phyloP scores from a whole-genome alignment of 1,139 yeast genomes.

The Casaregolazyma lundiana region DNA sequence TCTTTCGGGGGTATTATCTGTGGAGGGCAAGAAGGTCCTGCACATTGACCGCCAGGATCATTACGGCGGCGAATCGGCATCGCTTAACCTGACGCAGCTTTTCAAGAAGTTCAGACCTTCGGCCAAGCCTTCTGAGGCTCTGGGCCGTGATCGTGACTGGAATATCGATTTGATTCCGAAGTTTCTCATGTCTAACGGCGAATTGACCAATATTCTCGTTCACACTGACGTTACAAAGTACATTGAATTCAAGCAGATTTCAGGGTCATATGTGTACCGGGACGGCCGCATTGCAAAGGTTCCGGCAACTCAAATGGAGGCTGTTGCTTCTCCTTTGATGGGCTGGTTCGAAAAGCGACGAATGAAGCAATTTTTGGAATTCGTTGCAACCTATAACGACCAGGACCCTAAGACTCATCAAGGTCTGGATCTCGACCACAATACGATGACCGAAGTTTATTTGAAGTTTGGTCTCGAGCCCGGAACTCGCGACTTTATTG shows the following conservation, averaged over 20 bases:
- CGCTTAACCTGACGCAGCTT: slow-evolving; percentile 51
- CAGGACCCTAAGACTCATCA: slow-evolving; percentile 78
- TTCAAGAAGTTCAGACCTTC: slow-evolving; percentile 42
- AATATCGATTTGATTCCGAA: slow-evolving; percentile 96
- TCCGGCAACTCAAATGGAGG: slow-evolving; percentile 89
- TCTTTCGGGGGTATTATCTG: slow-evolving; percentile 87
- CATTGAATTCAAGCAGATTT: slow-evolving; percentile 91
- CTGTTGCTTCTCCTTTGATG: slow-evolving; percentile 86
- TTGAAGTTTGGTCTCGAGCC: slow-evolving; percentile 85
- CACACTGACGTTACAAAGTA: slow-evolving; percentile 95
- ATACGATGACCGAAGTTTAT: slow-evolving; percentile 90
- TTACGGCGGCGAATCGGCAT: slow-evolving; percentile 81
- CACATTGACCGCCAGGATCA: slow-evolving; percentile 96
- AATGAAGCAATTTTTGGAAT: slow-evolving; percentile 87
- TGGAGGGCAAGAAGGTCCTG: slow-evolving; percentile 93
- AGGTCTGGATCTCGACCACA: slow-evolving; percentile 73
- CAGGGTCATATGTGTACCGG: slow-evolving; percentile 91
- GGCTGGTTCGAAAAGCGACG: slow-evolving; percentile 95
- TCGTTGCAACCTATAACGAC: slow-evolving; percentile 76
- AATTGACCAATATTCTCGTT: slow-evolving; percentile 86
- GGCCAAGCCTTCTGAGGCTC: slow-evolving; percentile 52
- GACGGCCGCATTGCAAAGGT: slow-evolving; percentile 91
- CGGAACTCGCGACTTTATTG: slow-evolving; percentile 94
- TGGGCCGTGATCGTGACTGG: slow-evolving; percentile 97
- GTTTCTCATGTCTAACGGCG: slow-evolving; percentile 97